phyloP scores from a whole-genome alignment of 1,139 yeast species.

The Pichia sp. region DNA sequence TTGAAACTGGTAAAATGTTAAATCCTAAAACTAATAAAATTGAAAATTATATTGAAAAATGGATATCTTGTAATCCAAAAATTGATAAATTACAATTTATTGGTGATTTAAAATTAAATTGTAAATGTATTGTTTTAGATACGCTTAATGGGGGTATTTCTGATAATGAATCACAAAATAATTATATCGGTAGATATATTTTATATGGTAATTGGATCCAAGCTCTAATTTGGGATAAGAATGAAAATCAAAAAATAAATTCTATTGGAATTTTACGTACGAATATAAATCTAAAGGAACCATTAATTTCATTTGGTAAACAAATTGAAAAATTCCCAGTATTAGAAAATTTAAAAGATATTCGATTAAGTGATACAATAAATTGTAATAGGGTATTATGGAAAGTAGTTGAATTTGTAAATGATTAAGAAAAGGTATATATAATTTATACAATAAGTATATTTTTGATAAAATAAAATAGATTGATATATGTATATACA shows the following conservation, averaged over 20 bases:
- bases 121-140: conserved; percentile 33
- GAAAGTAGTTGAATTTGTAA: conserved; percentile 20
- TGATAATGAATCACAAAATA: conserved; percentile 17
- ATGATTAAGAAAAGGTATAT: background rate
- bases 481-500: background rate
- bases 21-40: conserved; percentile 41
- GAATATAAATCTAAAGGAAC: conserved; percentile 7
- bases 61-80: conserved; percentile 48
- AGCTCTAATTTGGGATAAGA: conserved; percentile 39
- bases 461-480: too few relatives aligned
- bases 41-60: conserved; percentile 47
- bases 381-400: conserved; percentile 17
- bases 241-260: background rate
- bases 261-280: conserved; percentile 19
- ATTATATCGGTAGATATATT: conserved; percentile 37
- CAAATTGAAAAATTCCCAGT: conserved; percentile 23
- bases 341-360: background rate
- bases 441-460: background rate
- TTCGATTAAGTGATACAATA: conserved; percentile 15
- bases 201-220: conserved; percentile 51
- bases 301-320: conserved; percentile 28
- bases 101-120: conserved; percentile 24
- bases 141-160: conserved; percentile 19
- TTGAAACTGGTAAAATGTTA: conserved; percentile 49
- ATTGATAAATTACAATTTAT: background rate